These are phyloP conservation scores for Phaffomyces opuntiae DNA, from an alignment of 805 yeast species.

Conservation along the genomic window DNA sequence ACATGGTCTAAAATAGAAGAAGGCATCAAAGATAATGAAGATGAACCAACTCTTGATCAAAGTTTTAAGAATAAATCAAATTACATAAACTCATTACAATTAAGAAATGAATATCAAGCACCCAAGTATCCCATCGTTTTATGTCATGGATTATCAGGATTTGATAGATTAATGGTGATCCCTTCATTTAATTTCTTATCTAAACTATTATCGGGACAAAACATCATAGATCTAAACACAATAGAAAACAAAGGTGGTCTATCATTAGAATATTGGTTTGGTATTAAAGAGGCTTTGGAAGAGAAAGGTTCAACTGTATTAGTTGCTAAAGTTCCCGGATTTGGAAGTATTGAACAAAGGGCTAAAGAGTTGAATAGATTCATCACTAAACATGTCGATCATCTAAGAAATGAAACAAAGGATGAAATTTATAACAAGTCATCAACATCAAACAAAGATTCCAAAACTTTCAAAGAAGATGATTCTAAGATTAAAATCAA, in stretches of 20 bases:
- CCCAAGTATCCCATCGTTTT: constrained; percentile 71
- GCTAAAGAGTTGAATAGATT: constrained; percentile 50
- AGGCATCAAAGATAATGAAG: constrained; percentile 1
- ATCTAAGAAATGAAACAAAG: constrained; percentile 15
- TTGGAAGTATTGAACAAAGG: constrained; percentile 65
- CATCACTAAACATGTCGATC: constrained; percentile 29
- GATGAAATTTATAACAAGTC: constrained; percentile 20
- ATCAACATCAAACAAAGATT: constrained; percentile 1
- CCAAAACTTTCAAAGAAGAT: constrained; percentile 4
- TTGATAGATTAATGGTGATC: constrained; percentile 46
- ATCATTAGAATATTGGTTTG: constrained; percentile 73
- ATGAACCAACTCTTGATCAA: neutral
- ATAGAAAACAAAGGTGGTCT: constrained; percentile 27
- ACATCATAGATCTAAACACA: constrained; percentile 10
- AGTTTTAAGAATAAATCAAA: constrained; percentile 4
- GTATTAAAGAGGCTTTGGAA: constrained; percentile 57
- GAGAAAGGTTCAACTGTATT: constrained; percentile 59
- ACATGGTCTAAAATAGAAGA: constrained; percentile 7
- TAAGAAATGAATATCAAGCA: constrained; percentile 38
- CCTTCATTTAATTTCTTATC: constrained; percentile 33
- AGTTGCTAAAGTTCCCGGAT: constrained; percentile 76
- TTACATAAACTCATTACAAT: constrained; percentile 11
- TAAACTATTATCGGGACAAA: constrained; percentile 13
- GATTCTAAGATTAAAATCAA: constrained; percentile 48
- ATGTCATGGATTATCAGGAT: constrained; percentile 86